phyloP scores from a whole-genome alignment of 2,329 filamentous ascomycete genomes.

The Pseudocercospora vitis region DNA sequence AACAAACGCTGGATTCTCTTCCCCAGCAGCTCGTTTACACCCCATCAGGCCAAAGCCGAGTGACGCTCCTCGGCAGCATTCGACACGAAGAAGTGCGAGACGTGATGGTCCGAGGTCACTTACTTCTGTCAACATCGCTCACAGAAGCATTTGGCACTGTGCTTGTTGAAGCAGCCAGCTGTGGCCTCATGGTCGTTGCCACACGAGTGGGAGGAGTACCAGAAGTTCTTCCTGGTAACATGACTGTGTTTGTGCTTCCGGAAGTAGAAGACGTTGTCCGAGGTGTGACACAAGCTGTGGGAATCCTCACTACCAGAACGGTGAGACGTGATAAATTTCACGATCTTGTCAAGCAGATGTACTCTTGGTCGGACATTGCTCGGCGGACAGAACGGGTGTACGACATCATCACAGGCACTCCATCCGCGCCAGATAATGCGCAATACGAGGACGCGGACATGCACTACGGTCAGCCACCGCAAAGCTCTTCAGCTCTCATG shows the following conservation, averaged over 20 bases:
- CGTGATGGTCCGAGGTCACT: slow-evolving; percentile 95
- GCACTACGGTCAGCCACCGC: slow-evolving; percentile 57
- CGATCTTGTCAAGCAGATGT: slow-evolving; percentile 97
- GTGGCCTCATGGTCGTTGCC: slow-evolving; percentile 93
- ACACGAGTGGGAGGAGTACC: slow-evolving; percentile 96
- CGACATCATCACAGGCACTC: slow-evolving; percentile 83
- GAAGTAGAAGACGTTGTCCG: slow-evolving; percentile 93
- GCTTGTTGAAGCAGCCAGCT: slow-evolving; percentile 94
- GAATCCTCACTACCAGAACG: slow-evolving; percentile 67
- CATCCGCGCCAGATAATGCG: slow-evolving; percentile 63
- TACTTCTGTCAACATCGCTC: slow-evolving; percentile 91
- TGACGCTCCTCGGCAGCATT: slow-evolving; percentile 87
- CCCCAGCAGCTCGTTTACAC: slow-evolving; percentile 42
- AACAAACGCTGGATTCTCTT: slow-evolving; percentile 84
- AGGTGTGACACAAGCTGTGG: slow-evolving; percentile 87
- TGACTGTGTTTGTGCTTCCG: slow-evolving; percentile 96
- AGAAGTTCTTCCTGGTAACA: slow-evolving; percentile 90
- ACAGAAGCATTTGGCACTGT: slow-evolving; percentile 98
- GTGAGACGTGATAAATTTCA: slow-evolving; percentile 93
- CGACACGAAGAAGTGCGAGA: slow-evolving; percentile 95
- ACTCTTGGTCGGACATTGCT: slow-evolving; percentile 96
- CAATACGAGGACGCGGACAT: slow-evolving; percentile 73
- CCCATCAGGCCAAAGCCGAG: slow-evolving; percentile 74
- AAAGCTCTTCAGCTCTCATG: slow-evolving; percentile 84
- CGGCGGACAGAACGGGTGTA: slow-evolving; percentile 93